Evolutionary conservation across 805 yeast species (phyloP).

Genomic region (Babjeviella inositovora): DNA sequence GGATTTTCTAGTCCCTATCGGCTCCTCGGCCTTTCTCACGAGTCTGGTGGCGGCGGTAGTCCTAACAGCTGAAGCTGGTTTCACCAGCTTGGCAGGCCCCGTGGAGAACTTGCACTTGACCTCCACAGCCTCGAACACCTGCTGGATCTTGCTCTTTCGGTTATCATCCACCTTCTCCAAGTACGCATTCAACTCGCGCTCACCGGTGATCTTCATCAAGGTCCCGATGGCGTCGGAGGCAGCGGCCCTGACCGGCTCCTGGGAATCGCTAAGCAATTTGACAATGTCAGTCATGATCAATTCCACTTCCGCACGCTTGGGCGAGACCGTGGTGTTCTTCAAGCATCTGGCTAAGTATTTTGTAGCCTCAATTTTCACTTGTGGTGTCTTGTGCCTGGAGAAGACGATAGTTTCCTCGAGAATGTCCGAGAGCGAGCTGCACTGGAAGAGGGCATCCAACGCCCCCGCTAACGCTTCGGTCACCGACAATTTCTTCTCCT

Average conservation of each 20-base stretch:
- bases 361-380: conserved; percentile 56
- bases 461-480: conserved; percentile 55
- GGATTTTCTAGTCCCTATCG: conserved; percentile 4
- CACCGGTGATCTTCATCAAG: conserved; percentile 71
- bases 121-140: conserved; percentile 34
- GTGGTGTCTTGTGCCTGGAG: conserved; percentile 72
- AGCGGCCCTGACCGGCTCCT: conserved; percentile 67
- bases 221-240: conserved; percentile 72
- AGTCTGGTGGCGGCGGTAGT: conserved; percentile 4
- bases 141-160: conserved; percentile 52
- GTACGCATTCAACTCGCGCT: conserved; percentile 39
- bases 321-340: conserved; percentile 26
- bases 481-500: conserved; percentile 75
- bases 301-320: conserved; percentile 37
- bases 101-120: conserved; percentile 24
- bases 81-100: conserved; percentile 7
- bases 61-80: conserved; percentile 6
- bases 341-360: conserved; percentile 51
- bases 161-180: conserved; percentile 65
- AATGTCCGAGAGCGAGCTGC: conserved; percentile 33
- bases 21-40: conserved; percentile 4
- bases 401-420: conserved; percentile 42
- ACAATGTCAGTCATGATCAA: conserved; percentile 34
- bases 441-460: conserved; percentile 43
- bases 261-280: conserved; percentile 66